These are phyloP conservation scores for Colletotrichum chrysophilum DNA, from an alignment of 2,329 filamentous ascomycete species.

Conservation along the genomic window DNA sequence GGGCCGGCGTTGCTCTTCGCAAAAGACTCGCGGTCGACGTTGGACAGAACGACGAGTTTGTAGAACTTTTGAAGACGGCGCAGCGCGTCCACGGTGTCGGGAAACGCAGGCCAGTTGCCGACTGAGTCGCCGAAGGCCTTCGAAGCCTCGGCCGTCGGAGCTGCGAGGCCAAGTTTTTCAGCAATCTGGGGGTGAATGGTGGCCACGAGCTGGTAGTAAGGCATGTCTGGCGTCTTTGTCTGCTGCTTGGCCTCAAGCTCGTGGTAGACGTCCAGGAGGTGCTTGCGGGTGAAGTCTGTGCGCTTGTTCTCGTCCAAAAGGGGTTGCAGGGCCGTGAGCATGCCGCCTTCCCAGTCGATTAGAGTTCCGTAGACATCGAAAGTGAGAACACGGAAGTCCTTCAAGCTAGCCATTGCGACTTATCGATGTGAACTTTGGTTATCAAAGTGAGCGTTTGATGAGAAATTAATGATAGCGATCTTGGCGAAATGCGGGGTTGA, in stretches of 20 bases:
- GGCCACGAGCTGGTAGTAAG: constrained; percentile 65
- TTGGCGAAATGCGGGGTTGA: background rate
- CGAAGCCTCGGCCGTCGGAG: constrained; percentile 41
- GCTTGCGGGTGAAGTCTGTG: constrained; percentile 35
- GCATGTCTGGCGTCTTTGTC: constrained; percentile 56
- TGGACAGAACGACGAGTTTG: constrained; percentile 64
- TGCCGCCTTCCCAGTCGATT: constrained; percentile 77
- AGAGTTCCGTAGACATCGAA: constrained; percentile 86
- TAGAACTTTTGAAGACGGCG: constrained; percentile 53
- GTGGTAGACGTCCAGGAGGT: constrained; percentile 46
- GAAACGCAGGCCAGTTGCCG: constrained; percentile 62
- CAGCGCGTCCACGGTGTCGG: constrained; percentile 63
- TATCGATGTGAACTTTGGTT: background rate
- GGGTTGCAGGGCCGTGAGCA: constrained; percentile 58
- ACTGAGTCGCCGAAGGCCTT: constrained; percentile 57
- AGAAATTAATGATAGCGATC: background rate
- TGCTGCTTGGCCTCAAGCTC: constrained; percentile 58
- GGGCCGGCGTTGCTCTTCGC: constrained; percentile 45
- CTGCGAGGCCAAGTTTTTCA: constrained; percentile 40
- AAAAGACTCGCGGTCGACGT: constrained; percentile 62
- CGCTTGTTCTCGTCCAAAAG: constrained; percentile 41
- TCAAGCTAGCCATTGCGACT: constrained; percentile 15
- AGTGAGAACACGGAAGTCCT: constrained; percentile 53
- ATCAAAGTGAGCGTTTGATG: background rate
- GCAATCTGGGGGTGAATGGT: constrained; percentile 52